Conservation (phyloP, 225 moss, liverwort and hornwort species). For the Pleurozium schreberi region DNA sequence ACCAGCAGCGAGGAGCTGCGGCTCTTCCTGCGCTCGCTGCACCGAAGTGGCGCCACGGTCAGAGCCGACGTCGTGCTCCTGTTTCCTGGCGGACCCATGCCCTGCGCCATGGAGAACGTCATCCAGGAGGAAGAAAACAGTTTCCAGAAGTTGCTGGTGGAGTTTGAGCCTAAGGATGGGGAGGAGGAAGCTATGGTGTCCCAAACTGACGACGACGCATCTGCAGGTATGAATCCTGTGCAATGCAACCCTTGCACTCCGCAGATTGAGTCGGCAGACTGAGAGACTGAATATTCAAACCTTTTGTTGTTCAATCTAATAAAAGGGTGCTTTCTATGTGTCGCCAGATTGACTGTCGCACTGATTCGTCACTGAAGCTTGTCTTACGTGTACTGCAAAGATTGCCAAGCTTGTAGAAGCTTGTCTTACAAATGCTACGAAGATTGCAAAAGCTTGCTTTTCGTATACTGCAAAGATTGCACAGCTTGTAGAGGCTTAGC, state of each 20-base stretch:
- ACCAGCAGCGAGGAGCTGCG: constrained; percentile 30
- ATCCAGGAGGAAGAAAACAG: constrained; percentile 33
- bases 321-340: too few relatives aligned
- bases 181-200: neutral
- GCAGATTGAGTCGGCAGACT: neutral
- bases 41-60: constrained; percentile 32
- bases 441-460: neutral
- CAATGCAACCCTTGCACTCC: neutral
- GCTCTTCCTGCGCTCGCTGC: constrained; percentile 30
- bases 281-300: neutral
- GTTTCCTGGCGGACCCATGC: constrained; percentile 22
- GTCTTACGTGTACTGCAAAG: neutral
- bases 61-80: constrained; percentile 26
- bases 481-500: neutral
- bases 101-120: constrained; percentile 8
- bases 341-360: neutral
- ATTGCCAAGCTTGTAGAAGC: neutral
- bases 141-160: constrained; percentile 19
- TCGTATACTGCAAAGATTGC: neutral
- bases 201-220: neutral
- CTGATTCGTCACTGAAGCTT: neutral
- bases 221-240: neutral
- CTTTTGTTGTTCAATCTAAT: too few relatives aligned
- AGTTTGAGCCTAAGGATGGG: neutral
- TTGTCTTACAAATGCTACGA: neutral